Base-by-base conservation (phyloP, 257 asterid genomes). In the Plectranthus barbatus region DNA sequence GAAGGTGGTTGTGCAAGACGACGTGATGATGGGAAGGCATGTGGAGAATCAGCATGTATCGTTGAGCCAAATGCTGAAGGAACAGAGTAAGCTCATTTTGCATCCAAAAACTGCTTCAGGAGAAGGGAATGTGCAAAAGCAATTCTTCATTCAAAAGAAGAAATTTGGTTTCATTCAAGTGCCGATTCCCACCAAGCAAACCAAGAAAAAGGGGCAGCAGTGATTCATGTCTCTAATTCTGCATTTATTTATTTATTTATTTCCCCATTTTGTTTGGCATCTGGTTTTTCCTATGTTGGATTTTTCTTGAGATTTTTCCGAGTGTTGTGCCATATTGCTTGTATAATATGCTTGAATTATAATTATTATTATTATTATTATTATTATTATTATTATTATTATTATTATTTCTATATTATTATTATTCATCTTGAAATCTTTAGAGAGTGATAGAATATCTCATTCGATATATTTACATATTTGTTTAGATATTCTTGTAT, bases 141-240 rank as follows among this genome's bases (percentile, higher is more conserved):
- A 80, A 9, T 79, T 64, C 67, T 74, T 79, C 70, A 33, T 84
- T 11, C 87, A 84, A 68, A 86, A 79, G 87, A 91, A 88, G 88
- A 91, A 80, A 70, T 91, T 91, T 54, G 98, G 98, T 42, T 91
- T 91, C 66, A 91, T 91, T 57, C 96, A 82, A 69, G 85, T 91
- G 55, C 87, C 94, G 0, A 57, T 91, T 57, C 72, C 95, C 3
- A 70, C 68, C 17, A 84, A 67, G 74, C 79, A 79, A 29, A 77
- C 68, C 77, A 91, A 86, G 91, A 91, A 84, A 36, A 91, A 83
- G 53, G 24, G 79, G 29, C 89, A 78, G 62, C 68, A 11, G 4
- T 41, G 23, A 6, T 29, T 18, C 15, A 4, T 20, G 6, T 20
- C 34, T 68, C 15, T 45, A 73, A 36, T 74, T 40, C 42, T 11